Evolutionary conservation across 2,329 filamentous ascomycete species (phyloP).

Genomic region (Fusarium sp.): DNA sequence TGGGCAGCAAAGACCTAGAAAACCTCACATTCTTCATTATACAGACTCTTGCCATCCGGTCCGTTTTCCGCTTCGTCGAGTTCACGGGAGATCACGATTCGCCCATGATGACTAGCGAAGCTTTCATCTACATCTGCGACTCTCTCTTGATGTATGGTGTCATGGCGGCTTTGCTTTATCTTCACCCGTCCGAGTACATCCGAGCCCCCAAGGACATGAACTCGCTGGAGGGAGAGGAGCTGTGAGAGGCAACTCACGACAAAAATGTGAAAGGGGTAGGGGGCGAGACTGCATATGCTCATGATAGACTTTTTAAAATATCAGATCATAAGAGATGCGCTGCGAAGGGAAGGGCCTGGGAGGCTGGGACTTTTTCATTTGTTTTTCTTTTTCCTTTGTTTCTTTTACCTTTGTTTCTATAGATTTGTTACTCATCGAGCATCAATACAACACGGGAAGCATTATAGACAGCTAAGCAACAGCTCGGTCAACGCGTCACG

Average conservation of each 20-base stretch:
- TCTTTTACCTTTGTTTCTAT: neutral
- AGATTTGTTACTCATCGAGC: neutral
- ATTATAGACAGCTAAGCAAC: conserved; percentile 1
- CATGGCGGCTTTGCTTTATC: neutral
- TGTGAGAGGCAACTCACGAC: neutral
- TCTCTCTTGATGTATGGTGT: conserved; percentile 10
- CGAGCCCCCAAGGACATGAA: conserved; percentile 4
- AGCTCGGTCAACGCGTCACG: conserved; percentile 1
- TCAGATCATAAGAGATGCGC: neutral
- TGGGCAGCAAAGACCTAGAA: neutral
- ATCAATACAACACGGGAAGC: neutral
- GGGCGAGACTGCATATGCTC: neutral
- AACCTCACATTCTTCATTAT: conserved; percentile 1
- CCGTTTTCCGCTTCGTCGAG: conserved; percentile 11
- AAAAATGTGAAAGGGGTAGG: neutral
- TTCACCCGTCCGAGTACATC: conserved; percentile 6
- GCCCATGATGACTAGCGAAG: conserved; percentile 6
- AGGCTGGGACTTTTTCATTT: neutral
- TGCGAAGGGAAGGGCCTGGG: neutral
- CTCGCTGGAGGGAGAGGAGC: conserved; percentile 2
- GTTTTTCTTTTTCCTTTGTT: neutral
- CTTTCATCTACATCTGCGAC: conserved; percentile 14
- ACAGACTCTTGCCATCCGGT: conserved; percentile 1
- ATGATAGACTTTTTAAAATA: neutral
- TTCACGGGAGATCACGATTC: conserved; percentile 2